Base-by-base conservation (phyloP, 139 green algal genomes). In the Chlorella sp. region DNA sequence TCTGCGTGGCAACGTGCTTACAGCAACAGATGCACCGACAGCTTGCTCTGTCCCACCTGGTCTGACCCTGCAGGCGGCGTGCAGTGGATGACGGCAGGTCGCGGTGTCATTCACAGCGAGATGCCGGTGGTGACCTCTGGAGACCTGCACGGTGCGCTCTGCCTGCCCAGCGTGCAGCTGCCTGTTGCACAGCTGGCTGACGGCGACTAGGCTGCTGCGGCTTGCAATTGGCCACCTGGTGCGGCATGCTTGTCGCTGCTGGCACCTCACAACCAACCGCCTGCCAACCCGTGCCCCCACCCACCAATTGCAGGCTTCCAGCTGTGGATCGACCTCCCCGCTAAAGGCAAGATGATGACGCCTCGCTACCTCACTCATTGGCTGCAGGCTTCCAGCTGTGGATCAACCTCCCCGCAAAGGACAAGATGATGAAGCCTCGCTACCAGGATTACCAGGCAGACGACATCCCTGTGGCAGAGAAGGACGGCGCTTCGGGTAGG, bases 401-500 rank as follows among this genome's bases (percentile, higher is more conserved):
- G 79, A 64, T 84, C 79, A 84, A 84, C 64, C 79, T 84, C 43
- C 79, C 79, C 0, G 79, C 79, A 32, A 84, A 84, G 79, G 89
- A 98, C 87, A 98, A 98, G 91, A 96, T 98, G 94, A 85, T 89
- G 58, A 96, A 96, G 90, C 94, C 94, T 4, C 58, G 87, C 75
- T 97, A 96, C 80, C 94, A 98, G 73, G 95, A 97, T 87, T 94
- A 96, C 73, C 93, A 97, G 86, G 87, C 90, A 1, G 58, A 84
- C 24, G 88, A 96, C 30, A 98, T 98, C 54, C 94, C 94, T 0
- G 60, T 83, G 0, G 89, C 93, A 19, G 84, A 92, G 6, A 76
- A 80, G 22, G 79, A 84, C 40, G 91, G 90, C 28, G 76, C 78
- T 26, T 86, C 81, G 24, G 76, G 76, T 82, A n/a, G 76, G 19